Base-by-base conservation (phyloP, 2,329 filamentous ascomycete species). In the Aspergillus tanneri region DNA sequence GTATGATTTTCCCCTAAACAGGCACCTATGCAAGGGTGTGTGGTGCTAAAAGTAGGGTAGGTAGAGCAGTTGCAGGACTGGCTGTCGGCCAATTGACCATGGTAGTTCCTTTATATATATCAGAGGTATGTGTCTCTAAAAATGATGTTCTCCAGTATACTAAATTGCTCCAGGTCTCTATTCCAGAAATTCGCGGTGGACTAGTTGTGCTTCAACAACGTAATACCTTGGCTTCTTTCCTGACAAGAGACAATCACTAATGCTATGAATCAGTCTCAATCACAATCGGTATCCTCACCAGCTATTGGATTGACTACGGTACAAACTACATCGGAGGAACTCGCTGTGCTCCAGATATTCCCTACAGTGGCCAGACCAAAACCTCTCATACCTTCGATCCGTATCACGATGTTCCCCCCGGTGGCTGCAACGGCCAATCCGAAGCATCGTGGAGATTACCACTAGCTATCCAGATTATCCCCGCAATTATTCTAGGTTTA, bases 101-200 rank as follows among this genome's bases (percentile, higher is more conserved):
- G 66, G 75, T 78, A 5, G 73, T 76, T 1, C 78, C 78, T 0
- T 60, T 81, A 19, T 81, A 81, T 56, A 80, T 79, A 36, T 77
- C 74, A 3, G 78, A 80, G 55, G 74, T 52, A 34, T 9, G 16
- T 11, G 30, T 34, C 6, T 34, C 7, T n/a, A n/a, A n/a, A n/a
- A n/a, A n/a, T n/a, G n/a, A n/a, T n/a, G n/a, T n/a, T n/a, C n/a
- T n/a, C 2, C 7, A 16, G 30, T 18, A 9, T 3, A 12, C 23
- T 5, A 24, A 8, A 36, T 40, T n/a, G n/a, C n/a, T n/a, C 64
- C 73, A 47, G 76, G 77, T 79, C 30, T 70, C 68, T 7, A 61
- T 70, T 18, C 63, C 68, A 3, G 59, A 69, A 5, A 69, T 71
- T 35, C 60, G 67, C 4, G 69, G 69, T 12, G 65, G 67, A 0